phyloP scores from a whole-genome alignment of 177 flowering plant species.

The Vitis hybrid region DNA sequence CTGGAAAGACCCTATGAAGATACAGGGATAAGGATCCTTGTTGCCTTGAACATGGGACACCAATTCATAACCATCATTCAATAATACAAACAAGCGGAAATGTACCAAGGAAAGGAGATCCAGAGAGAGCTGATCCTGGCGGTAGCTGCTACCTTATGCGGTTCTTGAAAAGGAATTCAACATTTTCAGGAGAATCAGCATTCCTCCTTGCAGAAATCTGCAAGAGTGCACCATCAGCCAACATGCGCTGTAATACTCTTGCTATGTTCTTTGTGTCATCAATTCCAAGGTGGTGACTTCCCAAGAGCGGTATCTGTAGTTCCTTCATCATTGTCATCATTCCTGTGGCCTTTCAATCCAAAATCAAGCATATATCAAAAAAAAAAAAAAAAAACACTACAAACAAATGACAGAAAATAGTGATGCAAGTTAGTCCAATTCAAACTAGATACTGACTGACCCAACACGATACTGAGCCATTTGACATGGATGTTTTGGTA shows the following conservation, averaged over 20 bases:
- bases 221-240: constrained; percentile 77
- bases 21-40: neutral
- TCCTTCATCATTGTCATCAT: constrained; percentile 88
- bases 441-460: neutral
- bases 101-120: too few species aligned
- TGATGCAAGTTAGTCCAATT: neutral
- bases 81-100: neutral
- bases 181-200: constrained; percentile 37
- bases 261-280: constrained; percentile 91
- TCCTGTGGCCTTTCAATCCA: constrained; percentile 70
- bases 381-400: neutral
- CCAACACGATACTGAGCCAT: neutral
- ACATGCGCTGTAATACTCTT: constrained; percentile 81
- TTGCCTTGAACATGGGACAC: neutral
- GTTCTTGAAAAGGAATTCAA: constrained; percentile 65
- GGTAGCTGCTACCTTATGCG: constrained; percentile 43
- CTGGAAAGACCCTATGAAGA: neutral
- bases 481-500: neutral
- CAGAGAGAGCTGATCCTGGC: neutral
- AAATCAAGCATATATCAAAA: neutral
- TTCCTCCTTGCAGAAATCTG: constrained; percentile 76
- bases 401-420: neutral
- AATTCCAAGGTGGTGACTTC: constrained; percentile 96
- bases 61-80: neutral
- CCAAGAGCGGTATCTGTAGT: constrained; percentile 56